A percentile compares a stretch with the other conserved stretches of the same genome.
Evolutionary conservation across 2,329 filamentous ascomycete species (phyloP).

Genomic region (Aspergillus aculeatinus): DNA sequence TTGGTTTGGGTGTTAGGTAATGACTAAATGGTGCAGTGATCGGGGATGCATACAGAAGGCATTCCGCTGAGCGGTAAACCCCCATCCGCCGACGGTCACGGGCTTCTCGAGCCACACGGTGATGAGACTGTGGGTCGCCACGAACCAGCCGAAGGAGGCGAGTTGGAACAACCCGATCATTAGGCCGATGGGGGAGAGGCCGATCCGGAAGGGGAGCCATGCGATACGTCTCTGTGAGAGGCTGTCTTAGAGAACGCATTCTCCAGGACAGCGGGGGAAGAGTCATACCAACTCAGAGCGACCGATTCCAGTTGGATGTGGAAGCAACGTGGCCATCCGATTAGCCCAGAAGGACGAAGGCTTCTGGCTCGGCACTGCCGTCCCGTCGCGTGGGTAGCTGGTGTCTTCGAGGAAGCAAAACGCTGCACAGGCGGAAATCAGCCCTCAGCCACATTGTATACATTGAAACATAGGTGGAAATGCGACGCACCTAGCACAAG

Average conservation of each 20-base stretch:
- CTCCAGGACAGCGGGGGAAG: no score
- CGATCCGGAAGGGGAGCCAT: not conserved
- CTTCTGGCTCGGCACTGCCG: not conserved
- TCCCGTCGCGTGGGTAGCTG: not conserved
- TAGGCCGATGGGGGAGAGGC: not conserved
- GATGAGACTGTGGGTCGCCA: not conserved
- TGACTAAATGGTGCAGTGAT: not conserved
- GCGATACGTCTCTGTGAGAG: not conserved
- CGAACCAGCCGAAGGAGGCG: not conserved
- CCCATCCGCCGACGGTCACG: not conserved
- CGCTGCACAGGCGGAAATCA: not conserved
- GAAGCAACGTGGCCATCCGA: not conserved
- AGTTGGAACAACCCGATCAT: not conserved
- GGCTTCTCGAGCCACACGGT: conserved; percentile 2
- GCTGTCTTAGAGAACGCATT: not conserved
- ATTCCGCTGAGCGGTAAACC: not conserved
- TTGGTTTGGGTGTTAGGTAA: no score
- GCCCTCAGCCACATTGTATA: no score
- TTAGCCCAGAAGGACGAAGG: not conserved
- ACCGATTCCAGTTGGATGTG: not conserved
- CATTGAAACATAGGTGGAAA: no score
- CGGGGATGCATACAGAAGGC: not conserved
- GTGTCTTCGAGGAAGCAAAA: not conserved
- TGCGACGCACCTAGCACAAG: not conserved
- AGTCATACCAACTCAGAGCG: not conserved